A percentile compares a stretch with the other conserved stretches of the same genome.
Evolutionary conservation across 2,329 filamentous ascomycete species (phyloP).

Genomic region (Seiridium cupressi): DNA sequence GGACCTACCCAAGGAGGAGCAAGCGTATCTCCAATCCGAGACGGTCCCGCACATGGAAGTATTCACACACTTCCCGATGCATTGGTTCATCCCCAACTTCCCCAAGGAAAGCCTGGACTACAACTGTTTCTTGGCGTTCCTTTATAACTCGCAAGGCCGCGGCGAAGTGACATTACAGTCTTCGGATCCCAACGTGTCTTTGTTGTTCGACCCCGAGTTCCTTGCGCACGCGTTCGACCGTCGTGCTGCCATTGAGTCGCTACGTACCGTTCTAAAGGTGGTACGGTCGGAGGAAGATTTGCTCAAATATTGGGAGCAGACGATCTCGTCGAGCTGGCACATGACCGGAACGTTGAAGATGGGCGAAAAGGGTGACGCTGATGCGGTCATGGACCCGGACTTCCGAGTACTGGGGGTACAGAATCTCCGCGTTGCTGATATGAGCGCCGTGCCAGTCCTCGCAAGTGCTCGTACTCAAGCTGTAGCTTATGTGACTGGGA

Average conservation of each 20-base stretch:
- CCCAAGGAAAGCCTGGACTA: constrained; percentile 36
- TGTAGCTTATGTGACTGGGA: constrained; percentile 52
- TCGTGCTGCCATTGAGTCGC: constrained; percentile 44
- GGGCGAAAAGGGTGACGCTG: constrained; percentile 41
- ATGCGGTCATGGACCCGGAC: constrained; percentile 47
- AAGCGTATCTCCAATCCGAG: constrained; percentile 41
- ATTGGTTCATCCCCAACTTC: constrained; percentile 39
- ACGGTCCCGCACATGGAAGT: constrained; percentile 60
- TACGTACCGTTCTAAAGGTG: constrained; percentile 41
- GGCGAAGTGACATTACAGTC: constrained; percentile 54
- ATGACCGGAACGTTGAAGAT: constrained; percentile 58
- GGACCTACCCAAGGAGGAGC: constrained; percentile 40
- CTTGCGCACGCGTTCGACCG: constrained; percentile 54
- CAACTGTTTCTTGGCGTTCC: constrained; percentile 40
- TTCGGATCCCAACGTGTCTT: constrained; percentile 45
- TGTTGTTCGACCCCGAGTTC: constrained; percentile 52
- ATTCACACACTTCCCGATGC: constrained; percentile 42
- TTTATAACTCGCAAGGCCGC: constrained; percentile 51
- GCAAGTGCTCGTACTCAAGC: constrained; percentile 50
- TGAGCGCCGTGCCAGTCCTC: constrained; percentile 50
- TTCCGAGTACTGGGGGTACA: constrained; percentile 47
- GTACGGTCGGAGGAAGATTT: constrained; percentile 53
- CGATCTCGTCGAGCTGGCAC: constrained; percentile 48
- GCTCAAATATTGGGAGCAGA: constrained; percentile 40
- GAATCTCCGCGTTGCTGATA: constrained; percentile 48